Evolutionary conservation across 2,329 filamentous ascomycete species (phyloP), one percentile per base, ranked within the genome.

Genomic region (Cercospora sesami): DNA sequence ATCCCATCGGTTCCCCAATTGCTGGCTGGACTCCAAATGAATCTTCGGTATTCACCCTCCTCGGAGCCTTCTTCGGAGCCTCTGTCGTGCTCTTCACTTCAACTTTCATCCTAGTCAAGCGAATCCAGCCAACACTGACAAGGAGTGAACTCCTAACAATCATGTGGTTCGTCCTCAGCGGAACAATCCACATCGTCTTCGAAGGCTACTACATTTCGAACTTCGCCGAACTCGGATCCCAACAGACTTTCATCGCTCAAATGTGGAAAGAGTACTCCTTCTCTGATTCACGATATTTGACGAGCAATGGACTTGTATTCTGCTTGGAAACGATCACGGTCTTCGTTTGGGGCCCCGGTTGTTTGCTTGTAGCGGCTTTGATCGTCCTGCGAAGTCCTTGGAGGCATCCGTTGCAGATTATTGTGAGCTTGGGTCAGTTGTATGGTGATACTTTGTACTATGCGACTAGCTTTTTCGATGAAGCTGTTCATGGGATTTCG

Each of bases 241-340:
- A 87, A 68, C 90, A 93, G 77, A 88, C 89, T 64, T 81, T 95
- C 7, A 90, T 94, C 66, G 92, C 90, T 2, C 92, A 97, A 81
- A 83, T 96, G 55, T 97, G 93, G 93, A 97, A 97, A 78, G 93
- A 97, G 80, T 97, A 97, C 78, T 86, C 91, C 3, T 85, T 94
- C 36, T 94, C 91, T 2, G 93, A 97, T 81, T 96, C 93, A 64
- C 86, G 93, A 57, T 97, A 97, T 76, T 82, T 97, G 73, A 93
- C 90, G 2, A 88, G 89, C 18, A 91, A 95, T 76, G 86, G 90
- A 1, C 93, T 96, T 75, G 93, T 95, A 73, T 83, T 96, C n/a
- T 94, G 91, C 78, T 90, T 96, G 79, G 93, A 97, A 83, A 88
- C 86, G 18, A 87, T 96, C 70, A 96, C 93, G 1, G 89, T 89